Evolutionary conservation across 176 grass and related monocot genomes (phyloP), one percentile per base, ranked within the genome.

Genomic region (Aegilops longissima): DNA sequence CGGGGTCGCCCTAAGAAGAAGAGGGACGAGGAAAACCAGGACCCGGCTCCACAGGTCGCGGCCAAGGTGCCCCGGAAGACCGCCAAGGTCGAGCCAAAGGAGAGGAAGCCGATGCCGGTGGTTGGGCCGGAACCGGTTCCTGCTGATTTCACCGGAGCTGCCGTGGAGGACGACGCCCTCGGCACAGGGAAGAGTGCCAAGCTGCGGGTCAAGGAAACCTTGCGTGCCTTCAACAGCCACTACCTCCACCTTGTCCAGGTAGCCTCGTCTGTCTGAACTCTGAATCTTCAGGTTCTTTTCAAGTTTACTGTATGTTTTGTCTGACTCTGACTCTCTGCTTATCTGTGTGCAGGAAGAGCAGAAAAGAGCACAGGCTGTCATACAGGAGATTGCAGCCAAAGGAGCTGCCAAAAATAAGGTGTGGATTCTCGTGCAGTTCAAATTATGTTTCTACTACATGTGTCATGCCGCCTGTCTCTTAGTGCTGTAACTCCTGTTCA

Each of bases 171-270:
- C 8, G 77, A 83, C 66, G 80, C 34, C 10, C 16, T 5, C 27
- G 79, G 42, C 17, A 82, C 21, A 5, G 76, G 85, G 17, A 97
- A 94, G 82, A 98, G 90, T 59, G 82, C 84, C 12, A 82, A 92
- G 78, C 69, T 91, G 56, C 79, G 85, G 70, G 87, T 92, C 82
- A 96, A 90, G 84, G 84, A 98, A 79, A 92, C 93, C 0, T 24
- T 98, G 8, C 81, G 92, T 75, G 93, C 88, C 16, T 98, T 95
- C 73, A 94, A 81, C 47, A 92, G 89, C 30, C 87, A 95, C 36
- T 98, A 98, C 63, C 88, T 98, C 6, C 91, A 95, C 21, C 87
- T 92, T 77, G 86, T 98, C 9, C 92, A 95, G 93, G 96, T 95
- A 80, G 24, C 29, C 6, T 27, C 42, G 61, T 34, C 31, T 14